phyloP scores from a whole-genome alignment of 2,329 filamentous ascomycete species.

The Sclerotinia glacialis region DNA sequence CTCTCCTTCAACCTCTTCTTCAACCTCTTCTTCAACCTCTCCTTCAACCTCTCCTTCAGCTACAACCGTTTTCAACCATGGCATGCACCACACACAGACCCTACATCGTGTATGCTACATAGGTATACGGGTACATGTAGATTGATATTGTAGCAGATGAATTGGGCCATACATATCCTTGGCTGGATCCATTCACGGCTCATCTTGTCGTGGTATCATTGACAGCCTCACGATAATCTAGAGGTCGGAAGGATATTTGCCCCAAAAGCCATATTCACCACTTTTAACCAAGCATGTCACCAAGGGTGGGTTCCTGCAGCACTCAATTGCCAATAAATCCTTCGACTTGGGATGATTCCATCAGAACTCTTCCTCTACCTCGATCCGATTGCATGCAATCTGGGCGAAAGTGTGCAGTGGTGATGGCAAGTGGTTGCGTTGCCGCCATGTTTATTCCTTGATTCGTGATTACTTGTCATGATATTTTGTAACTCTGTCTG shows the following conservation, averaged over 20 bases:
- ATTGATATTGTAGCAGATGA: slow-evolving; percentile 2
- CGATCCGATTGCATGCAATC: slow-evolving; percentile 8
- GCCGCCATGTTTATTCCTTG: slow-evolving; percentile 2
- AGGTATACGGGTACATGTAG: not conserved
- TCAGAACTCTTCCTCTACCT: not conserved
- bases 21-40: not conserved
- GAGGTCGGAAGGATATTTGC: slow-evolving; percentile 14
- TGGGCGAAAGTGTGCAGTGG: not conserved
- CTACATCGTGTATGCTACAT: slow-evolving; percentile 4
- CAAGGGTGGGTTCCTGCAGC: slow-evolving; percentile 15
- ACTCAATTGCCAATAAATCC: slow-evolving; percentile 9
- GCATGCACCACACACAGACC: not conserved
- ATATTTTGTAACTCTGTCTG: not conserved
- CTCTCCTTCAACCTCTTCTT: not conserved
- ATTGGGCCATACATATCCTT: not conserved
- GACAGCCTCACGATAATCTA: slow-evolving; percentile 21
- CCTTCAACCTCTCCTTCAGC: not conserved
- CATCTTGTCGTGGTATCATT: slow-evolving; percentile 8
- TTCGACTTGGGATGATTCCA: slow-evolving; percentile 1
- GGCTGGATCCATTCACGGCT: slow-evolving; percentile 8
- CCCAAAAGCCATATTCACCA: slow-evolving; percentile 13
- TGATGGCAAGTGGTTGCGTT: not conserved
- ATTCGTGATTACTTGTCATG: not conserved
- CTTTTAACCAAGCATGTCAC: slow-evolving; percentile 6
- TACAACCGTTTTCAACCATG: slow-evolving; percentile 3